phyloP scores from a whole-genome alignment of 768 basidiomycete species.

The Xerocomellus chrysenteron region DNA sequence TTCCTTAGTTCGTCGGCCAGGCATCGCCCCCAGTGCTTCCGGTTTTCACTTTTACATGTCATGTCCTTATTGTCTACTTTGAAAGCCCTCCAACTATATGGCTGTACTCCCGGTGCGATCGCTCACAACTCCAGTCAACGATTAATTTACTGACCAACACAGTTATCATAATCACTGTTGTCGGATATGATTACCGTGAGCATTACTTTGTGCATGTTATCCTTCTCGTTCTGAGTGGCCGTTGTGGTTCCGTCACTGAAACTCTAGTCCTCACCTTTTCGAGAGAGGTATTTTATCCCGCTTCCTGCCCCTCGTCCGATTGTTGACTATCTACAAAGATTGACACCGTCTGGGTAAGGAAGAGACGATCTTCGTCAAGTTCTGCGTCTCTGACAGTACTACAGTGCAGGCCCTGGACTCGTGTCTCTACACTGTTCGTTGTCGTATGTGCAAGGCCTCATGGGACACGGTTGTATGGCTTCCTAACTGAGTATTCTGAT shows the following conservation, averaged over 20 bases:
- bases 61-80: neutral
- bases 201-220: neutral
- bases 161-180: neutral
- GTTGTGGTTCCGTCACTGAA: neutral
- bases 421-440: constrained; percentile 16
- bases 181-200: constrained; percentile 13
- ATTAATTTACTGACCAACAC: neutral
- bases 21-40: neutral
- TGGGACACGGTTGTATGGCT: neutral
- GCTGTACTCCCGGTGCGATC: neutral
- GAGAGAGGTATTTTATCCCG: constrained; percentile 9
- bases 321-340: constrained; percentile 3
- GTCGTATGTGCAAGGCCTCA: constrained; percentile 3
- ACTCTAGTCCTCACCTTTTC: constrained; percentile 13
- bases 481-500: neutral
- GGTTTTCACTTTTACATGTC: neutral
- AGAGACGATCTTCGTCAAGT: neutral
- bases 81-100: neutral
- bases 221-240: neutral
- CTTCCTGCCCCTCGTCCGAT: neutral
- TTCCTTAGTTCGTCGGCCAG: neutral
- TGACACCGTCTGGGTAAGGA: constrained; percentile 13
- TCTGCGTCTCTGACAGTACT: neutral
- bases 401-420: constrained; percentile 12
- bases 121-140: neutral